Evolutionary conservation across 192 early-diverging fungal species (phyloP).

Genomic region (Backusella westeae): DNA sequence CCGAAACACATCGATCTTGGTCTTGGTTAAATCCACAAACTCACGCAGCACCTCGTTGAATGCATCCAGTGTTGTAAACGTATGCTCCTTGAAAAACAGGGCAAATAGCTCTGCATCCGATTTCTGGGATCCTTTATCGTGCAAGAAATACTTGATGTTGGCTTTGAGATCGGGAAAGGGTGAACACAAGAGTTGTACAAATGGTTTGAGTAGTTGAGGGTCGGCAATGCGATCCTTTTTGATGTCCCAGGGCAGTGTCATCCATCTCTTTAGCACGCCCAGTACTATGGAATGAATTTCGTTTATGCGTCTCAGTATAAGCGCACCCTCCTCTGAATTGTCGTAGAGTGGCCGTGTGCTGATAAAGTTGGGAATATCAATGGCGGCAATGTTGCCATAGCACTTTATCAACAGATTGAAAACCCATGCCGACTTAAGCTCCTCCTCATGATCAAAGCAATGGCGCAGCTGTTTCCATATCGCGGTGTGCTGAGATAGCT

Average conservation of each 20-base stretch:
- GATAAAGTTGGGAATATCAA: slow-evolving; percentile 14
- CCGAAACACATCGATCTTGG: slow-evolving; percentile 8
- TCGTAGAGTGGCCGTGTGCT: neutral
- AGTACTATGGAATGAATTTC: neutral
- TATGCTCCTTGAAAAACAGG: neutral
- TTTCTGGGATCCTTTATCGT: neutral
- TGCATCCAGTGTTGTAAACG: neutral
- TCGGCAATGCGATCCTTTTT: neutral
- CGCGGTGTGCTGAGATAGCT: neutral
- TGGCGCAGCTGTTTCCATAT: slow-evolving; percentile 15
- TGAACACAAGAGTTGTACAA: neutral
- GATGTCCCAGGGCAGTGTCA: neutral
- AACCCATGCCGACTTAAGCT: neutral
- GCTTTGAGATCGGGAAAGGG: neutral
- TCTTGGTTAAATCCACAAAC: slow-evolving; percentile 3
- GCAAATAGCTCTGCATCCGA: neutral
- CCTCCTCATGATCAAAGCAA: neutral
- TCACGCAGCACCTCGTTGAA: neutral
- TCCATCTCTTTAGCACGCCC: neutral
- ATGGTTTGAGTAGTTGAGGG: neutral
- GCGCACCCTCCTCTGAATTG: neutral
- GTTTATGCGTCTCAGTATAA: neutral
- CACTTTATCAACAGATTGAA: slow-evolving; percentile 7
- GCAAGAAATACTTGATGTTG: neutral
- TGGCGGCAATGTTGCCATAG: slow-evolving; percentile 12